These are phyloP conservation scores for Pseudogymnoascus sp. DNA, from an alignment of 2,329 filamentous ascomycete genomes.

Conservation along the genomic window DNA sequence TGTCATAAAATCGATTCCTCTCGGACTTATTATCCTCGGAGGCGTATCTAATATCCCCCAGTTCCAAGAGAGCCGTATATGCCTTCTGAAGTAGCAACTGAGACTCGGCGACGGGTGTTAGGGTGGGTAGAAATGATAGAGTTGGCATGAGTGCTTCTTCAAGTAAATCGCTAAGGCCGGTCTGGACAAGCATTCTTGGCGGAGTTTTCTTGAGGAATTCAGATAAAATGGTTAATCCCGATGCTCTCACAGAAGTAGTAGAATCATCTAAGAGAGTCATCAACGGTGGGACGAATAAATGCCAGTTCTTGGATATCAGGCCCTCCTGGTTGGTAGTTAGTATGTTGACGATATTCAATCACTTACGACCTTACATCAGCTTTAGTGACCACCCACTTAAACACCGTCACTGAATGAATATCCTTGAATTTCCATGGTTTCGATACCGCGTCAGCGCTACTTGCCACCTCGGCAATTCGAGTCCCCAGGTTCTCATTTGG, in stretches of 20 bases:
- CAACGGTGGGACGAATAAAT: constrained; percentile 60
- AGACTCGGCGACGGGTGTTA: constrained; percentile 68
- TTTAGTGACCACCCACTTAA: constrained; percentile 51
- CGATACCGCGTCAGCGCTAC: constrained; percentile 33
- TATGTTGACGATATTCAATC: constrained; percentile 12
- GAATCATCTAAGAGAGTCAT: constrained; percentile 61
- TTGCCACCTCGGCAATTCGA: constrained; percentile 29
- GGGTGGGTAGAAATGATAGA: constrained; percentile 65
- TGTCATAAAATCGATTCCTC: constrained; percentile 40
- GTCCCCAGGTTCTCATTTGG: constrained; percentile 35
- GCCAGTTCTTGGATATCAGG: constrained; percentile 52
- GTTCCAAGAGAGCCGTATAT: constrained; percentile 56
- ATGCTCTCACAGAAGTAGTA: constrained; percentile 42
- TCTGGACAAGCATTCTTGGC: constrained; percentile 44
- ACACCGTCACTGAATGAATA: constrained; percentile 44
- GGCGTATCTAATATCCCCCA: constrained; percentile 32
- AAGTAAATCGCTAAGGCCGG: constrained; percentile 60
- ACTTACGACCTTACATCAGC: constrained; percentile 37
- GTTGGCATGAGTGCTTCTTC: constrained; percentile 62
- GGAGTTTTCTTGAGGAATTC: constrained; percentile 49
- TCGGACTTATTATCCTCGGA: constrained; percentile 23
- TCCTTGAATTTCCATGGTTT: constrained; percentile 56
- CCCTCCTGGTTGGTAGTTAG: constrained; percentile 28
- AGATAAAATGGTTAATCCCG: constrained; percentile 47
- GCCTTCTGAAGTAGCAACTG: constrained; percentile 53